Conservation (phyloP, 495 filamentous ascomycete genomes). For the Xylaria nigripes region DNA sequence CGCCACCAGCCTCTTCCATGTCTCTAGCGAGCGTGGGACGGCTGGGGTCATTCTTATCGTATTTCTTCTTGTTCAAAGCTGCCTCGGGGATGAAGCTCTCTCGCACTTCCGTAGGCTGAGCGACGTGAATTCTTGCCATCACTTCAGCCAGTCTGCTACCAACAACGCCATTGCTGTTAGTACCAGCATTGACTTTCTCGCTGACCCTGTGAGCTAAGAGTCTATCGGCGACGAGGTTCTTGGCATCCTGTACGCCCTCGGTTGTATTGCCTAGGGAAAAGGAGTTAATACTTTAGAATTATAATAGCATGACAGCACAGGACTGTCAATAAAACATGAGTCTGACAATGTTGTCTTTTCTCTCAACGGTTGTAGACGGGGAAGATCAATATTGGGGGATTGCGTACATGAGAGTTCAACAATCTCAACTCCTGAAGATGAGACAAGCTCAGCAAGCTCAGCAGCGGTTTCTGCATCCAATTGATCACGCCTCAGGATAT, state of each 20-base stretch:
- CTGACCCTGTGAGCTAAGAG: conserved; percentile 86
- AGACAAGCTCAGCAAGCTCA: conserved; percentile 69
- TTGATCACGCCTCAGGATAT: conserved; percentile 80
- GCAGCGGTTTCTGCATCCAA: conserved; percentile 72
- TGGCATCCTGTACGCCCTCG: conserved; percentile 87
- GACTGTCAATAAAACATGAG: neutral
- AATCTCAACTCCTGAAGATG: conserved; percentile 80
- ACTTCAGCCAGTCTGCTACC: conserved; percentile 79
- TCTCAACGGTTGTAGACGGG: neutral
- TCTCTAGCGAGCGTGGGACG: conserved; percentile 73
- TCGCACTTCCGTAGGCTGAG: conserved; percentile 69
- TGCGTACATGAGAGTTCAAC: conserved; percentile 69
- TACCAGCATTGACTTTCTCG: conserved; percentile 88
- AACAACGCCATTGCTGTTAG: conserved; percentile 59
- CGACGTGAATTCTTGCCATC: conserved; percentile 89
- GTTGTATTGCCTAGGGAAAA: conserved; percentile 55
- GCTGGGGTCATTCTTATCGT: conserved; percentile 79
- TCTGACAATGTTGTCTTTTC: neutral
- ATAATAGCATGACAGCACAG: neutral
- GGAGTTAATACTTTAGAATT: neutral
- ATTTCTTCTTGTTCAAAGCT: conserved; percentile 71
- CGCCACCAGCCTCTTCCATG: conserved; percentile 85
- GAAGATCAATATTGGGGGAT: conserved; percentile 1
- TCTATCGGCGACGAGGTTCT: conserved; percentile 89
- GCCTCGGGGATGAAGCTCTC: conserved; percentile 87